Conservation (phyloP, 495 filamentous ascomycete species). For the Niebla homalea region DNA sequence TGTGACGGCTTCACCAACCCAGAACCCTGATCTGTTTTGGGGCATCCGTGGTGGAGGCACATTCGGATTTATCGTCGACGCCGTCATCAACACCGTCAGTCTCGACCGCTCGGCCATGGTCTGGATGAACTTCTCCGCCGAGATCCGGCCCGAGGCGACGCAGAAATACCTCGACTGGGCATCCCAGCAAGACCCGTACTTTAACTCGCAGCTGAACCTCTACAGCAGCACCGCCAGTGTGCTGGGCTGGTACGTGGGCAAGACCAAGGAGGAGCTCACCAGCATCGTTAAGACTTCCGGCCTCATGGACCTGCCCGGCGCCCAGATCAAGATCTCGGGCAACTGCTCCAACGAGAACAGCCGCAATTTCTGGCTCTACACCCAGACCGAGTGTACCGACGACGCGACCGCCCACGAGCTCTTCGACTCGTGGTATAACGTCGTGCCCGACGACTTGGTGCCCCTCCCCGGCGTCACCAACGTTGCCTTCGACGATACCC, state of each 20-base stretch:
- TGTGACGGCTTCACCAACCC: conserved; percentile 27
- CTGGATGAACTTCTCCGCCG: not conserved
- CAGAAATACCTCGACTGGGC: conserved; percentile 8
- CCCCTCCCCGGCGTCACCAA: not conserved
- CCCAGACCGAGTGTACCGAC: not conserved
- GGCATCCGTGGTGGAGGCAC: conserved; percentile 33
- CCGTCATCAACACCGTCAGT: conserved; percentile 17
- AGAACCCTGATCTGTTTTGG: conserved; percentile 36
- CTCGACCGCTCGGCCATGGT: conserved; percentile 8
- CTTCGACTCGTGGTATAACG: conserved; percentile 1
- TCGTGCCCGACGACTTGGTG: conserved; percentile 2
- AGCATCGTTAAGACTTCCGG: conserved; percentile 3
- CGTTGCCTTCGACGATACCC: conserved; percentile 5
- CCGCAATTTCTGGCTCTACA: conserved; percentile 6
- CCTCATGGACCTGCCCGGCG: conserved; percentile 3
- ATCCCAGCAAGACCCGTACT: not conserved
- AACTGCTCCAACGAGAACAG: conserved; percentile 11
- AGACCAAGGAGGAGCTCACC: conserved; percentile 4
- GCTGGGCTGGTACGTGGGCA: conserved; percentile 9
- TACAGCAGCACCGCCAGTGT: conserved; percentile 4
- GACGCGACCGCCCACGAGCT: not conserved
- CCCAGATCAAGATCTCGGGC: conserved; percentile 1
- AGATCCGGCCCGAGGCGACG: conserved; percentile 3
- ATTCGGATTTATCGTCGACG: conserved; percentile 35
- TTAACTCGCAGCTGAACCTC: conserved; percentile 7